Conservation (phyloP, 306 rosid genomes). For the Ziziphus jujuba region DNA sequence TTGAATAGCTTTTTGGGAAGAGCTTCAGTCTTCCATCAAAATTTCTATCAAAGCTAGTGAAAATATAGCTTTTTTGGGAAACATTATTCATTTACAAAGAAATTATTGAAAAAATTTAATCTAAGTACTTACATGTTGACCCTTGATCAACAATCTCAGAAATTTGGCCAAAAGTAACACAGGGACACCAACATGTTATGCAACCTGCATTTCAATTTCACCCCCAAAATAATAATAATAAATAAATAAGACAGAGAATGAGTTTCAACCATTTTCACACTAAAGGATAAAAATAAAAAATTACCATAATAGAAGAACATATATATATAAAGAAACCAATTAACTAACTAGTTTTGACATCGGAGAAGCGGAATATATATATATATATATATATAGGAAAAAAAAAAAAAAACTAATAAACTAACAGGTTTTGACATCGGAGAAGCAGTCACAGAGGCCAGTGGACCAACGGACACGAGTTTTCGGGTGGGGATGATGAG, state of each 20-base stretch:
- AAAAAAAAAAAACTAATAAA: too few species aligned
- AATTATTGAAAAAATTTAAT: not conserved
- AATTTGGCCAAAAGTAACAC: slow-evolving; percentile 66
- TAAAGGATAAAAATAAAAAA: not conserved
- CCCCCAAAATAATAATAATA: too few species aligned
- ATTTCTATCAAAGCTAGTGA: too few species aligned
- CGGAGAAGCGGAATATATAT: too few species aligned
- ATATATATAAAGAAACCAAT: too few species aligned
- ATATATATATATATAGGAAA: too few species aligned
- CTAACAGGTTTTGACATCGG: slow-evolving; percentile 42
- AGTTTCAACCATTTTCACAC: not conserved
- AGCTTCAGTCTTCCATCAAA: too few species aligned
- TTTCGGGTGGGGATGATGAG: slow-evolving; percentile 10
- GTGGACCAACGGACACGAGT: slow-evolving; percentile 49
- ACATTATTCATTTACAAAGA: too few species aligned
- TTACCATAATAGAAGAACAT: too few species aligned
- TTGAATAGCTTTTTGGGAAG: too few species aligned
- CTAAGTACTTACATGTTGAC: slow-evolving; percentile 46
- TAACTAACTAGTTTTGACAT: too few species aligned
- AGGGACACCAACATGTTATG: slow-evolving; percentile 66
- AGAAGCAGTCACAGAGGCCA: slow-evolving; percentile 59
- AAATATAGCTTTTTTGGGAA: not conserved
- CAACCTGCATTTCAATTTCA: slow-evolving; percentile 43
- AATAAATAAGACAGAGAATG: not conserved
- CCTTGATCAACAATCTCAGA: slow-evolving; percentile 75